Percentiles rank a stretch among this genome's conserved stretches.
phyloP scores from a whole-genome alignment of 2,329 filamentous ascomycete genomes.

The Ilyonectria sp. region DNA sequence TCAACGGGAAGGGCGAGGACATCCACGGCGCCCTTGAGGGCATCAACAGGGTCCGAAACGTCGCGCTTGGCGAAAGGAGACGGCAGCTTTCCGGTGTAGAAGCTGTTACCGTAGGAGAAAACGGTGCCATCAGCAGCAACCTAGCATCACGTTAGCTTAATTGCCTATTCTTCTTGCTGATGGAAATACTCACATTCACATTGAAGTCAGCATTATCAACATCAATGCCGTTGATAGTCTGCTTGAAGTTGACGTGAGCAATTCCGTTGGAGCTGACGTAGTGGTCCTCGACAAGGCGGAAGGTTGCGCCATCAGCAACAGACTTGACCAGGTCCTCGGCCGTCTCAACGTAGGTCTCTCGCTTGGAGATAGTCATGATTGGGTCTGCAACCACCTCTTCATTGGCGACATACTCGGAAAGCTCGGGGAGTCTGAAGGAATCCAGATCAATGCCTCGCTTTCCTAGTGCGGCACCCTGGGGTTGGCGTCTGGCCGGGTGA shows the following conservation, averaged over 20 bases:
- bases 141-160: conserved; percentile 36
- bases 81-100: conserved; percentile 61
- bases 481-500: conserved; percentile 49
- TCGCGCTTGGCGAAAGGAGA: conserved; percentile 58
- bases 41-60: conserved; percentile 59
- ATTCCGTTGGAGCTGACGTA: conserved; percentile 70
- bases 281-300: conserved; percentile 67
- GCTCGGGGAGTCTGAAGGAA: conserved; percentile 51
- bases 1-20: conserved; percentile 53
- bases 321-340: conserved; percentile 62
- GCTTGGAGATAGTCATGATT: conserved; percentile 44
- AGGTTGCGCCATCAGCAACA: conserved; percentile 55
- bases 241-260: conserved; percentile 72
- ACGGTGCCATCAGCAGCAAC: conserved; percentile 67
- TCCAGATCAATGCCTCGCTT: conserved; percentile 53
- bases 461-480: conserved; percentile 41
- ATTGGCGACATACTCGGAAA: conserved; percentile 49
- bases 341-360: conserved; percentile 59
- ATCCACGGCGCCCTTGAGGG: conserved; percentile 58
- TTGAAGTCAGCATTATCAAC: conserved; percentile 75
- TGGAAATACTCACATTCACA: conserved; percentile 66
- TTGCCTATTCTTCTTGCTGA: rapidly evolving
- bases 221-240: conserved; percentile 70
- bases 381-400: conserved; percentile 38
- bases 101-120: conserved; percentile 70